phyloP scores from a whole-genome alignment of 2,329 filamentous ascomycete species.

The Dothideomycetes sp. region DNA sequence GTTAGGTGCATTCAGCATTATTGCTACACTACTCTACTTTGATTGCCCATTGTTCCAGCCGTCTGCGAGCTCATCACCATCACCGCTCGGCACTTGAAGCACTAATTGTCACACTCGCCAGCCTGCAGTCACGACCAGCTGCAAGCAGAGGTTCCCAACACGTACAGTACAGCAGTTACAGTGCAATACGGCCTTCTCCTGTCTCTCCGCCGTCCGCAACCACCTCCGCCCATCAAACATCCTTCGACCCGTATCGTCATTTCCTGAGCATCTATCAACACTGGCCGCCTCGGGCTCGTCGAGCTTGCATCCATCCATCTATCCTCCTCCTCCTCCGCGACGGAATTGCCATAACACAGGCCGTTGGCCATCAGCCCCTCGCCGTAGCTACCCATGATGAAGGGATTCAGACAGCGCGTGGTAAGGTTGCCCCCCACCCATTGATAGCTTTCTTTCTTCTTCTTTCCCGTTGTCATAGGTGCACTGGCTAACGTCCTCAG shows the following conservation, averaged over 20 bases:
- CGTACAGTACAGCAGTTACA: too few species aligned
- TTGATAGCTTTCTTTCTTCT: conserved; percentile 24
- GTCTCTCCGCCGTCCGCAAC: too few species aligned
- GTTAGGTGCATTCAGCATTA: not conserved
- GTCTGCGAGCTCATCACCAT: not conserved
- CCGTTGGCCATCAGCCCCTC: not conserved
- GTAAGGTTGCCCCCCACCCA: conserved; percentile 48
- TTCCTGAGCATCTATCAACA: conserved; percentile 7
- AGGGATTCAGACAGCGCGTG: conserved; percentile 94
- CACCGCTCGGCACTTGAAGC: too few species aligned
- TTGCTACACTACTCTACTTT: conserved; percentile 1
- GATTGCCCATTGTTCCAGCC: conserved; percentile 6
- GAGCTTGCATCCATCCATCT: conserved; percentile 6
- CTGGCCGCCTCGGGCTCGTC: not conserved
- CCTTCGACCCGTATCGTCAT: conserved; percentile 8
- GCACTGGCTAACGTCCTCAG: conserved; percentile 30
- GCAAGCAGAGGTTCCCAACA: too few species aligned
- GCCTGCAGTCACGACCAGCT: too few species aligned
- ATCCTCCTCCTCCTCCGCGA: not conserved
- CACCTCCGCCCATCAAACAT: conserved; percentile 1
- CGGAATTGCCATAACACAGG: not conserved
- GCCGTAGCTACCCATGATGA: conserved; percentile 51
- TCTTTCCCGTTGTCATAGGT: conserved; percentile 29
- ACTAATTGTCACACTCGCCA: too few species aligned
- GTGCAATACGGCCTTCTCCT: too few species aligned